Conservation (phyloP, 306 rosid genomes). For the Cucurbita maxima region DNA sequence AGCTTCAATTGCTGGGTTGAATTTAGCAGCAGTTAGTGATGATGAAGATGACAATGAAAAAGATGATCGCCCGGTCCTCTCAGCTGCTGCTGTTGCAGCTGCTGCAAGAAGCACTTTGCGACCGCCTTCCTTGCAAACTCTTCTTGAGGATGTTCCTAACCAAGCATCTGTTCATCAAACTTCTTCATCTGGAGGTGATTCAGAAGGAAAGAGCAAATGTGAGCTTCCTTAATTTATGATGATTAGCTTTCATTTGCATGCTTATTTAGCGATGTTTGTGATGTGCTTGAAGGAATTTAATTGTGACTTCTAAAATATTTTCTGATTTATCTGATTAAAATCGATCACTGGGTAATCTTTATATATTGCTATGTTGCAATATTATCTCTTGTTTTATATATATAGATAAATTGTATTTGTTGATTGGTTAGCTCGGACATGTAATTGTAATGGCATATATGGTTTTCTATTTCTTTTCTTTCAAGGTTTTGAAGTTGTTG, state of each 20-base stretch:
- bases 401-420: background rate
- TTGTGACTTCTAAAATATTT: background rate
- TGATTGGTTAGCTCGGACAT: background rate
- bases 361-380: background rate
- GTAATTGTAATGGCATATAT: background rate
- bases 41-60: conserved; percentile 67
- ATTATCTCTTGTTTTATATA: background rate
- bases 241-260: background rate
- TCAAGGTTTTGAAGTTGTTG: background rate
- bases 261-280: background rate
- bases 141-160: conserved; percentile 66
- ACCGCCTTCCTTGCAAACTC: conserved; percentile 94
- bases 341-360: background rate
- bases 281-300: background rate
- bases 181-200: conserved; percentile 87
- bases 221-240: conserved; percentile 15
- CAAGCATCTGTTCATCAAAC: conserved; percentile 43
- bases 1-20: conserved; percentile 73
- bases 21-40: conserved; percentile 57
- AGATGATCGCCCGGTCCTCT: conserved; percentile 53
- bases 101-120: conserved; percentile 93
- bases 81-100: conserved; percentile 89
- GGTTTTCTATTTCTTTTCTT: background rate
- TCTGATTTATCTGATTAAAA: background rate
- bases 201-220: conserved; percentile 92